Percentiles rank a stretch among this genome's conserved stretches.
These are phyloP conservation scores for Diplodia mutila DNA, from an alignment of 2,329 filamentous ascomycete species.

Conservation along the genomic window DNA sequence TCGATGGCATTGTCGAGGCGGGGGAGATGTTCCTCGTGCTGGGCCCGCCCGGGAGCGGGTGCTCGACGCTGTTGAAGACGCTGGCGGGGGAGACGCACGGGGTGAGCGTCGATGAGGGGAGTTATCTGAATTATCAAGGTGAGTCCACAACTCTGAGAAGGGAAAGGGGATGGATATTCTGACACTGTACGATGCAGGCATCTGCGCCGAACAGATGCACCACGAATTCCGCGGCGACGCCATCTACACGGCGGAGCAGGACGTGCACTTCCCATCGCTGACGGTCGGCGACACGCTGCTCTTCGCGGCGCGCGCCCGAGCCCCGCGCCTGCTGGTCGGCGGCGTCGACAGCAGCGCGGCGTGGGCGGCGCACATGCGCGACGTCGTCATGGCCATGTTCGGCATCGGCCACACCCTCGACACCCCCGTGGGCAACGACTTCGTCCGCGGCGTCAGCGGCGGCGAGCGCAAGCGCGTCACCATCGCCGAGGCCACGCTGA, in stretches of 20 bases:
- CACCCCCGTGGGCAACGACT: slow-evolving; percentile 75
- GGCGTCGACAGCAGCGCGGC: slow-evolving; percentile 58
- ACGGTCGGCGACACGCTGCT: slow-evolving; percentile 78
- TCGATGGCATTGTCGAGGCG: slow-evolving; percentile 69
- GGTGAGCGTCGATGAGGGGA: slow-evolving; percentile 69
- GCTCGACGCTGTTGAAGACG: slow-evolving; percentile 83
- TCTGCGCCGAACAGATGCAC: slow-evolving; percentile 75
- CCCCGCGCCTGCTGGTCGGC: slow-evolving; percentile 64
- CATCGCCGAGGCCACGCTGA: slow-evolving; percentile 76
- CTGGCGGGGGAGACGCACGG: slow-evolving; percentile 83
- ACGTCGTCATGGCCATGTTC: slow-evolving; percentile 76
- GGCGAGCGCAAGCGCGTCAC: slow-evolving; percentile 81
- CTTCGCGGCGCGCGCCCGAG: slow-evolving; percentile 73
- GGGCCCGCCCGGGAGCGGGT: slow-evolving; percentile 70
- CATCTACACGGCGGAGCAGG: slow-evolving; percentile 84
- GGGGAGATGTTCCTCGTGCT: slow-evolving; percentile 79
- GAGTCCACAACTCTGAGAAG: slow-evolving; percentile 21
- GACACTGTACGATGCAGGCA: slow-evolving; percentile 49
- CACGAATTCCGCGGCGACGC: slow-evolving; percentile 79
- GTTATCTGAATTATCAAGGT: slow-evolving; percentile 83
- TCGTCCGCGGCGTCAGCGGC: slow-evolving; percentile 72
- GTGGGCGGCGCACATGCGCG: slow-evolving; percentile 66
- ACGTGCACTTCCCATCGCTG: slow-evolving; percentile 78
- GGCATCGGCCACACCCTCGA: slow-evolving; percentile 74
- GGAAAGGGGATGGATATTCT: too few species aligned